A percentile compares a stretch with the other conserved stretches of the same genome.
These are phyloP conservation scores for Musa itinerans DNA, from an alignment of 176 grass and related monocot species.

Conservation along the genomic window DNA sequence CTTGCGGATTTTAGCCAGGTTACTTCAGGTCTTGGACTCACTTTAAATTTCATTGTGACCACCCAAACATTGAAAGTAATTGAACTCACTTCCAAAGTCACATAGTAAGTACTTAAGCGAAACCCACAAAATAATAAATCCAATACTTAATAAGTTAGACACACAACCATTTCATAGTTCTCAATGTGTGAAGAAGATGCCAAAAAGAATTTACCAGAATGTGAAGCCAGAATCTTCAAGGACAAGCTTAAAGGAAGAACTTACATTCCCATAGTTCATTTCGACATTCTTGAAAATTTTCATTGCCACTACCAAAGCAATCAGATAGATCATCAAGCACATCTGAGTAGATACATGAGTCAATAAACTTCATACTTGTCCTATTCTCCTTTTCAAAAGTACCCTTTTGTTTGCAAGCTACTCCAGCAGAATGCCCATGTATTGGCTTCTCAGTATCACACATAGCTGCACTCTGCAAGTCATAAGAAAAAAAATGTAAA, in stretches of 20 bases:
- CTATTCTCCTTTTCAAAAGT: background rate
- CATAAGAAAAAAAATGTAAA: background rate
- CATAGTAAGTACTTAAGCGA: too few relatives aligned
- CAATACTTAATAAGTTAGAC: too few relatives aligned
- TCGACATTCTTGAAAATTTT: background rate
- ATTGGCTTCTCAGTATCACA: slow-evolving; percentile 5
- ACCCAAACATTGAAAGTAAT: too few relatives aligned
- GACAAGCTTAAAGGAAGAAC: background rate
- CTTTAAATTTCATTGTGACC: too few relatives aligned
- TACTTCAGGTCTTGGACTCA: too few relatives aligned
- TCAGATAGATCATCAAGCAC: slow-evolving; percentile 1
- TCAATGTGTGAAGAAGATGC: too few relatives aligned
- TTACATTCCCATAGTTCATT: slow-evolving; percentile 4
- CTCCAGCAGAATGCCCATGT: background rate
- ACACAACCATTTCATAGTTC: background rate
- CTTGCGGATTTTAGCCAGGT: too few relatives aligned
- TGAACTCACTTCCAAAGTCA: too few relatives aligned
- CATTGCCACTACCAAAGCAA: background rate
- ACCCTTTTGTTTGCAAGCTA: background rate
- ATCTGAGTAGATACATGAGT: slow-evolving; percentile 3
- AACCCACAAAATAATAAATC: too few relatives aligned
- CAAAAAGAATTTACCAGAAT: background rate
- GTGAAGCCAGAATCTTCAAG: background rate
- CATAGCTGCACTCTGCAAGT: background rate
- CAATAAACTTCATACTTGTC: background rate